Base-by-base conservation (phyloP, 176 grass and related monocot species). In the Stipa capillata region DNA sequence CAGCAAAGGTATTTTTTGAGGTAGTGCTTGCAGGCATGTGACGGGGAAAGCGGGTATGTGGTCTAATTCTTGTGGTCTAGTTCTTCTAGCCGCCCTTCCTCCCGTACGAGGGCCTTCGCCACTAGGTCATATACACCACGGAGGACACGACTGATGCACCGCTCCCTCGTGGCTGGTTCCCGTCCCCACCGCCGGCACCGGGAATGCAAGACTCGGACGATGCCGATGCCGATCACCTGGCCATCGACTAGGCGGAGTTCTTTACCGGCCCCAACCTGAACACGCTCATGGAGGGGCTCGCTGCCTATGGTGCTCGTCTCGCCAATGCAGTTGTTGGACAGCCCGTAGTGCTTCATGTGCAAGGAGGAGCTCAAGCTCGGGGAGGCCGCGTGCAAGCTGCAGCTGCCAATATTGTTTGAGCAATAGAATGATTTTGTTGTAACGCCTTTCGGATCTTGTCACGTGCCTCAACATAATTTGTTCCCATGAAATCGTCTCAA, bases 341-440 rank as follows among this genome's bases (percentile, higher is more conserved):
- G 82, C 67, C 82, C 94, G 48, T 89, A 97, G 66, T 97, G 94
- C 84, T 89, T 91, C 32, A 89, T 97, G 50, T 97, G 91, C 83
- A 97, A 91, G 79, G 94, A 97, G 85, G 94, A 97, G 85, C 94
- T 97, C 82, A 84, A 86, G 64, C 65, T 80, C 41, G 91, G 91
- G 16, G 94, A 94, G 79, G 80, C 86, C 70, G 94, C 94, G 32
- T 74, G 87, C 34, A 89, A 97, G 89, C 86, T 97, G 91, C 94
- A n/a, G n/a, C n/a, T n/a, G n/a, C n/a, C n/a, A n/a, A n/a, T n/a
- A n/a, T n/a, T n/a, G n/a, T n/a, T n/a, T n/a, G n/a, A n/a, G n/a
- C n/a, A n/a, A n/a, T n/a, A n/a, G n/a, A n/a, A n/a, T n/a, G n/a
- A n/a, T n/a, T n/a, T n/a, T n/a, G n/a, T n/a, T n/a, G n/a, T n/a